Evolutionary conservation across 78 protist genomes (phyloP), one percentile per base, ranked within the genome.

Genomic region (Thecamonas trahens): DNA sequence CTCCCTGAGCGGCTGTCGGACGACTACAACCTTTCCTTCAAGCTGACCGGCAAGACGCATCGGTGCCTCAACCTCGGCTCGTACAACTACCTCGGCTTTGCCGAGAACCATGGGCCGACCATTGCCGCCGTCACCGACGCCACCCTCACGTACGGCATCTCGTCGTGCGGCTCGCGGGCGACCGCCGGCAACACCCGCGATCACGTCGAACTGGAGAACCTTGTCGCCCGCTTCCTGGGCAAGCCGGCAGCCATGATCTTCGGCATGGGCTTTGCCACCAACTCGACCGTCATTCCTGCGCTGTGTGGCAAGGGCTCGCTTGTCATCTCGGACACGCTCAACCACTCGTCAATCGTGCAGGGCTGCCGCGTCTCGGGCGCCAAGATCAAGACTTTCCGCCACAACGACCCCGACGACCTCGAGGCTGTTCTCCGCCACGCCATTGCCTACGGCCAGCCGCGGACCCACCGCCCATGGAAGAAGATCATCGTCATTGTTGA

Each of bases 201-300:
- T 34, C 83, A 70, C 45, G 24, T 1, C 15, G 80, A 76, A n/a
- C 74, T 94, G 35, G 99, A 95, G 71, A 2, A 55, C 39, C 20
- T 40, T 15, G 82, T 93, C 17, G 99, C 99, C 1, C 20, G 26
- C 1, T 97, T 93, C 34, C 39, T 94, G 39, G 94, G 96, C 26
- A 80, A 80, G 61, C 47, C 35, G 49, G 67, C 15, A 0, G 93
- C 98, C 0, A 20, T 95, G n/a, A 85, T 89, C 13, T 29, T 74
- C 53, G 96, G 93, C 35, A 95, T 96, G 98, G 99, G 99, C 40
- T 97, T 88, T 55, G 99, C 98, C 14, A 97, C 99, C 63, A 97
- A 97, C 79, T 76, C 94, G 35, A 92, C 96, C 3, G 58, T 67
- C 49, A 53, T 97, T 31, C 97, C 99, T 17, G 76, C 86, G 15